phyloP scores from a whole-genome alignment of 805 yeast species.

The Diddensiella caesifluorescens region DNA sequence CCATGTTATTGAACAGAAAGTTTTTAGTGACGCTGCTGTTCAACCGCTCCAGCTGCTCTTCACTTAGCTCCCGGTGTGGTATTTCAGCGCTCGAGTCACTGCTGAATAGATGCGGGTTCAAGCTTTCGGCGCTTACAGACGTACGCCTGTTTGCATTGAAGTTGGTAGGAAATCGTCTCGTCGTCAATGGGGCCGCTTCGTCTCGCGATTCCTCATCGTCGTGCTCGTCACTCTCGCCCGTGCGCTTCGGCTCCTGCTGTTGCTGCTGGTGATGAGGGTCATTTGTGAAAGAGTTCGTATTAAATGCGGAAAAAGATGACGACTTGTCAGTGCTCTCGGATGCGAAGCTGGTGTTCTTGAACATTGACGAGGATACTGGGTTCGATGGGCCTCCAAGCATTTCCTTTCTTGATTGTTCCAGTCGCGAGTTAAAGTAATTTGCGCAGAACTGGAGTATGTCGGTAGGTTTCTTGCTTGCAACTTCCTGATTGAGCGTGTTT shows the following conservation, averaged over 20 bases:
- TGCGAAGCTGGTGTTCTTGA: too few relatives aligned
- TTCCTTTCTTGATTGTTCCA: conserved; percentile 36
- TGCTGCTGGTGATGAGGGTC: conserved; percentile 3
- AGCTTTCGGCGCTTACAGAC: conserved; percentile 74
- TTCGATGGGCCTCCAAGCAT: conserved; percentile 6
- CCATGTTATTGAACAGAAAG: conserved; percentile 80
- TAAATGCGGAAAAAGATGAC: conserved; percentile 8
- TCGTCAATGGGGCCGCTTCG: conserved; percentile 5
- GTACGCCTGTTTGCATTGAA: conserved; percentile 74
- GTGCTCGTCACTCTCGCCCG: conserved; percentile 4
- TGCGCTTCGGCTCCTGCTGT: background rate
- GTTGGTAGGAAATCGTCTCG: conserved; percentile 42
- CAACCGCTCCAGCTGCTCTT: conserved; percentile 61
- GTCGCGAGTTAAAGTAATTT: conserved; percentile 57
- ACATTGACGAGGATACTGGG: conserved; percentile 7
- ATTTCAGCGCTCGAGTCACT: conserved; percentile 13
- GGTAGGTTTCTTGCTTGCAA: conserved; percentile 50
- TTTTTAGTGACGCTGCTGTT: conserved; percentile 69
- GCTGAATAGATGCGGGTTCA: conserved; percentile 21
- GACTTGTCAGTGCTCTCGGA: too few relatives aligned
- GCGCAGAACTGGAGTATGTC: conserved; percentile 74
- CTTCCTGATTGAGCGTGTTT: conserved; percentile 56
- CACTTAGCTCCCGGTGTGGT: conserved; percentile 15
- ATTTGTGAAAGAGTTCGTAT: conserved; percentile 11
- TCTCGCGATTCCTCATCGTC: conserved; percentile 15